These are phyloP conservation scores for Mycena leptocephala DNA, from an alignment of 768 basidiomycete genomes.

Conservation along the genomic window DNA sequence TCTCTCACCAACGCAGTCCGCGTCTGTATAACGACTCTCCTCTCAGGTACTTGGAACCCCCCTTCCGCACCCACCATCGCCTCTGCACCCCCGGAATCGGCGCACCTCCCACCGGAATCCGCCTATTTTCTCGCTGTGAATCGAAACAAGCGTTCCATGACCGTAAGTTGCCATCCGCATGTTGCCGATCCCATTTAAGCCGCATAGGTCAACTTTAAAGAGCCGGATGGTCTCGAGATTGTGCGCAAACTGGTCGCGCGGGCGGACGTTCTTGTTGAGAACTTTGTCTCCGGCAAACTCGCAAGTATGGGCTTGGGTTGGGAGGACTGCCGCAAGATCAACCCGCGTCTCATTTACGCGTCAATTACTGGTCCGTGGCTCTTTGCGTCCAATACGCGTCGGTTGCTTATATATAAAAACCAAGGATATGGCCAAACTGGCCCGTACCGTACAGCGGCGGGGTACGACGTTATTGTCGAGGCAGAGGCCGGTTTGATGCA, in stretches of 20 bases:
- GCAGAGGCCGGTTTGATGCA: constrained; percentile 97
- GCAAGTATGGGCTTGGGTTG: constrained; percentile 89
- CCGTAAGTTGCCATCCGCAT: constrained; percentile 57
- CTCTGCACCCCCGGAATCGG: constrained; percentile 66
- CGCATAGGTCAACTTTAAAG: constrained; percentile 78
- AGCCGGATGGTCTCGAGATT: constrained; percentile 82
- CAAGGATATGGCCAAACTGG: constrained; percentile 93
- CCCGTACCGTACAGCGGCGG: constrained; percentile 86
- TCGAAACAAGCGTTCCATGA: constrained; percentile 91
- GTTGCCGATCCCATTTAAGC: neutral
- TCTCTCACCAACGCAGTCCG: constrained; percentile 4
- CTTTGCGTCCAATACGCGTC: neutral
- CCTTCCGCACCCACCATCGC: constrained; percentile 69
- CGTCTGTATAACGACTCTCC: constrained; percentile 1
- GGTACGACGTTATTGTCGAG: constrained; percentile 91
- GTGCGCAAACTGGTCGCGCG: constrained; percentile 77
- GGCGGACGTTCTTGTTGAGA: constrained; percentile 93
- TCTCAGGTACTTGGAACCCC: constrained; percentile 77
- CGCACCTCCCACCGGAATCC: constrained; percentile 88
- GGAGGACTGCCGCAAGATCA: constrained; percentile 85
- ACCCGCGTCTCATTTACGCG: constrained; percentile 88
- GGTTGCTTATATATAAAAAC: neutral
- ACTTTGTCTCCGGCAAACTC: constrained; percentile 90
- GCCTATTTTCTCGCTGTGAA: constrained; percentile 95
- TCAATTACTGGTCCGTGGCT: constrained; percentile 83